Evolutionary conservation across 495 filamentous ascomycete genomes (phyloP), one percentile per base, ranked within the genome.

Genomic region (Xylona heveae): DNA sequence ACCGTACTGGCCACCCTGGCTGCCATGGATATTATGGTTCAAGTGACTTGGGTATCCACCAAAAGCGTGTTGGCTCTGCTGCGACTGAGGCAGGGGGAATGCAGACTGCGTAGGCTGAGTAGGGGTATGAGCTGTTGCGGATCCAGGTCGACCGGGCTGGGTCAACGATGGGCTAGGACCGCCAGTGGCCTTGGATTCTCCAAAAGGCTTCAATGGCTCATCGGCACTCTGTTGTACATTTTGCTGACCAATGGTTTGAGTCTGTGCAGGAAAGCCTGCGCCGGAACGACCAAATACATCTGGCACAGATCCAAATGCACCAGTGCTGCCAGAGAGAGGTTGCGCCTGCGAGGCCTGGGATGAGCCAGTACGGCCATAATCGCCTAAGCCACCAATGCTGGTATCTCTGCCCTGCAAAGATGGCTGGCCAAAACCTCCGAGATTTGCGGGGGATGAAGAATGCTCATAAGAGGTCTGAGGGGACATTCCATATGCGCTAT

Each of bases 131-230:
- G 82, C 88, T 9, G 75, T 72, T 9, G 83, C 80, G 20, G 83
- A 91, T 13, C 79, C 81, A 10, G 83, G 82, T 35, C 83, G 76
- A 20, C 66, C 70, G 22, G 78, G 74, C 43, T 79, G 76, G 19
- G 68, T 71, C 18, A 91, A 66, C 5, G 80, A 80, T 19, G 83
- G 83, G 52, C 80, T 90, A 2, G 83, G 82, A 4, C 79, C 81
- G 25, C 64, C 62, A 43, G 51, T 42, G 55, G 90, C 88, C 34
- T 71, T 57, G 16, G 62, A 50, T 19, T 78, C 74, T 23, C 74
- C 74, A 39, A 67, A 81, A 12, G 69, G 67, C 60, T 91, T 91
- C 45, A 84, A 53, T 1, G 76, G 55, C 42, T 91, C 81, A 31
- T 72, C 71, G 23, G 50, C 50, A 31, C 59, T 61, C 15, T 54